Evolutionary conservation across 2,329 filamentous ascomycete genomes (phyloP).

Genomic region (Rhinocladiella mackenziei): DNA sequence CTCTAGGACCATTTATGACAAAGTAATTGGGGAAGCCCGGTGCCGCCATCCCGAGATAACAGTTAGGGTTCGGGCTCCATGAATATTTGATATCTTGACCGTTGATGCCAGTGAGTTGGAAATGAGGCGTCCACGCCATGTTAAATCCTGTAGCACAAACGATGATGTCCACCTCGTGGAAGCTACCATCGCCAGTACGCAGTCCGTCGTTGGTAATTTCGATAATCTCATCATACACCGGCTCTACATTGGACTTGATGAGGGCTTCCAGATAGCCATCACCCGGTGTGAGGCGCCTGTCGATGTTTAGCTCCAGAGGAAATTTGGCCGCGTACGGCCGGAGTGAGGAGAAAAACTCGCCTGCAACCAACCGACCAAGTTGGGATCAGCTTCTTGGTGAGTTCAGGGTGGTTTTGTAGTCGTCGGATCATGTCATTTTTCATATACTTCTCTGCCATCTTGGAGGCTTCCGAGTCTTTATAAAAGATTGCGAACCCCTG

Average conservation of each 20-base stretch:
- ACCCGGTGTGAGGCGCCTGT: slow-evolving; percentile 50
- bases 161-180: slow-evolving; percentile 40
- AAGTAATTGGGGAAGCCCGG: slow-evolving; percentile 24
- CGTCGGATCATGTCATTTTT: slow-evolving; percentile 44
- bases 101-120: slow-evolving; percentile 11
- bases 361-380: slow-evolving; percentile 41
- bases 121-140: slow-evolving; percentile 18
- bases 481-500: slow-evolving; percentile 43
- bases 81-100: slow-evolving; percentile 9
- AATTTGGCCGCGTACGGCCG: too few species aligned
- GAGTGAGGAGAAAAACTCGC: too few species aligned
- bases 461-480: slow-evolving; percentile 40
- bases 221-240: slow-evolving; percentile 38
- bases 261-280: slow-evolving; percentile 52
- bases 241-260: slow-evolving; percentile 31
- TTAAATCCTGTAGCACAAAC: slow-evolving; percentile 46
- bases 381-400: slow-evolving; percentile 37
- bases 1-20: slow-evolving; percentile 12
- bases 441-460: slow-evolving; percentile 40
- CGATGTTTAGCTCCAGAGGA: too few species aligned
- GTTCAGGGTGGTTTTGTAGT: slow-evolving; percentile 41
- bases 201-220: slow-evolving; percentile 41
- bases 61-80: slow-evolving; percentile 11
- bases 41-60: slow-evolving; percentile 16
- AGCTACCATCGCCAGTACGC: slow-evolving; percentile 36